Percentiles rank a stretch among this genome's conserved stretches.
phyloP scores from a whole-genome alignment of 352 stramenopile genomes.

The Albugo candida region DNA sequence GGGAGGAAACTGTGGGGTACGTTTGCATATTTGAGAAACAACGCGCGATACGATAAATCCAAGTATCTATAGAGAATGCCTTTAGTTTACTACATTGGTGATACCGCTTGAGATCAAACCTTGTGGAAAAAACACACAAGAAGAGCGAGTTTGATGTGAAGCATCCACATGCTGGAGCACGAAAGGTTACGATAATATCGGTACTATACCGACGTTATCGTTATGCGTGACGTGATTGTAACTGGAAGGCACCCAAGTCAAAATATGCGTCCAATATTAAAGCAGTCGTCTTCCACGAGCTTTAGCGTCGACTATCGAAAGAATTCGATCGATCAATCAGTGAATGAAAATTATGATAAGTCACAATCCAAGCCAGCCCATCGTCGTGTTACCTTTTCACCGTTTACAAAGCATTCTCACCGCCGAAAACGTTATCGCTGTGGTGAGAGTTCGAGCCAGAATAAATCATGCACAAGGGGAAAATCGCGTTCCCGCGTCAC shows the following conservation, averaged over 20 bases:
- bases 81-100: neutral
- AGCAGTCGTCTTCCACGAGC: no score
- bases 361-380: no score
- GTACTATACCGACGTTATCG: no score
- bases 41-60: neutral
- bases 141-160: neutral
- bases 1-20: neutral
- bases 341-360: neutral
- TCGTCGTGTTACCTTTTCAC: constrained; percentile 54
- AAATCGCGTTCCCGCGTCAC: no score
- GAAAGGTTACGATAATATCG: no score
- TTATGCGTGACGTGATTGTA: no score
- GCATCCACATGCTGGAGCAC: constrained; percentile 8
- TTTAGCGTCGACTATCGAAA: no score
- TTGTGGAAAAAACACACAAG: constrained; percentile 5
- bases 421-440: neutral
- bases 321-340: no score
- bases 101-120: neutral
- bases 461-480: no score
- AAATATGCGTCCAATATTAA: no score
- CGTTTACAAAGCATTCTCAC: constrained; percentile 24
- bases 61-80: neutral
- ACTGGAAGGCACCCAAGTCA: no score
- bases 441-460: no score
- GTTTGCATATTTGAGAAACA: neutral